phyloP scores from a whole-genome alignment of 306 rosid species.

The Medicago arabica region DNA sequence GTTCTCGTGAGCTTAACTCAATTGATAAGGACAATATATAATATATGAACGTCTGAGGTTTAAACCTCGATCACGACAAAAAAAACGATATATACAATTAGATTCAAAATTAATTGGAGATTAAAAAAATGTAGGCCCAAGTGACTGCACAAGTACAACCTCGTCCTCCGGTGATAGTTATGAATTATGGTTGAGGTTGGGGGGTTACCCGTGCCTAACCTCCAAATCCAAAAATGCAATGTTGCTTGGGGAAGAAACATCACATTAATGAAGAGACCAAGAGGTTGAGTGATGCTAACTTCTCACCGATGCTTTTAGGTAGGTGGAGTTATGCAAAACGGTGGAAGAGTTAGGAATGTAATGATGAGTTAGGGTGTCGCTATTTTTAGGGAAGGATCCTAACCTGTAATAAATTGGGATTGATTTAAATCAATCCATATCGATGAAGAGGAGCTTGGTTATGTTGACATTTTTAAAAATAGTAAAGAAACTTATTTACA shows the following conservation, averaged over 20 bases:
- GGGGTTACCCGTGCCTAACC: slow-evolving; percentile 46
- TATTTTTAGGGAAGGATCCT: no score
- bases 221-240: slow-evolving; percentile 29
- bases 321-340: slow-evolving; percentile 29
- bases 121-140: neutral
- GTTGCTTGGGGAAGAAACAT: slow-evolving; percentile 39
- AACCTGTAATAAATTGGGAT: no score
- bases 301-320: slow-evolving; percentile 37
- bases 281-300: slow-evolving; percentile 37
- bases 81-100: no score
- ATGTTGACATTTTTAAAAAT: no score
- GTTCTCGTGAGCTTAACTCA: no score
- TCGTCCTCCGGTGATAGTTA: slow-evolving; percentile 28
- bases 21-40: no score
- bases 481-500: no score
- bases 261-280: slow-evolving; percentile 31
- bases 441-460: no score
- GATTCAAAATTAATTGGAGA: no score
- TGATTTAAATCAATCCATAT: no score
- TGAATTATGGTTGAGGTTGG: slow-evolving; percentile 39
- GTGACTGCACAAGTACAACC: slow-evolving; percentile 45
- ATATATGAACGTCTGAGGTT: no score
- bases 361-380: neutral
- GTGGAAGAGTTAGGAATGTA: neutral
- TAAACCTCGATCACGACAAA: no score